Base-by-base conservation (phyloP, 1,139 yeast genomes). In the Candida mesenterica region DNA sequence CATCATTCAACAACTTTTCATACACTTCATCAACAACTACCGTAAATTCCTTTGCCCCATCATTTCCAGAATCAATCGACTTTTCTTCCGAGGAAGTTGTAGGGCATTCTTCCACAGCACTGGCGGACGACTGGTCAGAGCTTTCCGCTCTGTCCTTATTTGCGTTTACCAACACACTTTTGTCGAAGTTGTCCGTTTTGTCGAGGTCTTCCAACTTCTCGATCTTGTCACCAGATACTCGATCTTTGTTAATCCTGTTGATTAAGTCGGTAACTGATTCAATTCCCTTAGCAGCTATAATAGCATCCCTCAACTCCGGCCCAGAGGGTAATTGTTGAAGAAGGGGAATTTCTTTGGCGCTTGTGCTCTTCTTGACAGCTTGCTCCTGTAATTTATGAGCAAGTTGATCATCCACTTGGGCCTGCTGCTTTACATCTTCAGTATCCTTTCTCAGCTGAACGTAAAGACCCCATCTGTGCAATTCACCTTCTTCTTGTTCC, bases 401-500 rank as follows among this genome's bases (percentile, higher is more conserved):
- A 16, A 28, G 23, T 17, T 28, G 22, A 7, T 8, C 23, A 13
- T 10, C 20, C n/a, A 10, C 29, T 8, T 24, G n/a, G 26, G 26
- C 26, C 32, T 36, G 24, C 40, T 23, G 27, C 16, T 24, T 16
- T 3, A 12, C 20, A 24, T 15, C 20, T 12, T 24, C 28, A 13
- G 4, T 28, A 23, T 35, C 28, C 8, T 42, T 66, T 22, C 67
- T 59, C 42, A 77, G 85, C 52, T 81, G 85, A 48, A 82, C 79
- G 50, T 77, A 82, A 50, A 75, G 77, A 12, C 95, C 95, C 77
- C 87, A 78, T 59, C 84, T 79, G 59, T 87, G 96, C 43, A 88
- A 72, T 52, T 86, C 95, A 46, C 96, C 97, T 66, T 89, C 97
- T 58, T 89, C 97, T 44, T 81, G 79, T 51, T 88, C 96, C 55